Base-by-base conservation (phyloP, 805 yeast species). In the Gaillardinia entomophila region DNA sequence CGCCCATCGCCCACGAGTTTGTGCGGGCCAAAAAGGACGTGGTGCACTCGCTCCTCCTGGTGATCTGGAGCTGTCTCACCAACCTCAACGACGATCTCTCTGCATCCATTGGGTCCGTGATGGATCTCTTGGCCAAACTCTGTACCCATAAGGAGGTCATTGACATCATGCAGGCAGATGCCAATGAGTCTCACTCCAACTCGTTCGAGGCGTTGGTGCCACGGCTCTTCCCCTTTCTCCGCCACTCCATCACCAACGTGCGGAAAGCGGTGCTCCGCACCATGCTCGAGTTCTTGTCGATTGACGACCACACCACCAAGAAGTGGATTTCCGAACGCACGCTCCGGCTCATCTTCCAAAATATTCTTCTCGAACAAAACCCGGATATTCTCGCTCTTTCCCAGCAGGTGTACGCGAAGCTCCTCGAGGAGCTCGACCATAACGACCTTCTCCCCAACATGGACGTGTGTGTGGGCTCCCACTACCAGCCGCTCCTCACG, bases 41-140 rank as follows among this genome's bases (percentile, higher is more conserved):
- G 16, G 68, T 74, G 3, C 68, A 66, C 33, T 60, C 72, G 12
- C 53, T 75, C 14, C 59, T 75, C 20, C 69, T 73, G 10, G 92
- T 88, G 2, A 79, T 92, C n/a, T 92, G 98, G 98, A 80, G 77
- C 32, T 85, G 94, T 33, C 62, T 92, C 19, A 77, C 88, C 2
- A 83, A 82, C 47, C 66, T 90, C 36, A 79, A 84, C 45, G 98
- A 92, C 55, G 99, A 92, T 55, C 67, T 92, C 30, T 84, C 95
- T 10, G 95, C 97, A 0, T 82, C 96, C 3, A 87, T 92, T 27
- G 97, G 97, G 24, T 83, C 95, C 2, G 92, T 92, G 2, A 89
- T 92, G 96, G 96, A 92, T 56, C 62, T 92, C 15, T 67, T 92
- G 34, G 89, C 96, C 2, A 85, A 82, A 45, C 66, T 92, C 31